These are phyloP conservation scores for Nakazawaea wickerhamii DNA, from an alignment of 805 yeast genomes.

Conservation along the genomic window DNA sequence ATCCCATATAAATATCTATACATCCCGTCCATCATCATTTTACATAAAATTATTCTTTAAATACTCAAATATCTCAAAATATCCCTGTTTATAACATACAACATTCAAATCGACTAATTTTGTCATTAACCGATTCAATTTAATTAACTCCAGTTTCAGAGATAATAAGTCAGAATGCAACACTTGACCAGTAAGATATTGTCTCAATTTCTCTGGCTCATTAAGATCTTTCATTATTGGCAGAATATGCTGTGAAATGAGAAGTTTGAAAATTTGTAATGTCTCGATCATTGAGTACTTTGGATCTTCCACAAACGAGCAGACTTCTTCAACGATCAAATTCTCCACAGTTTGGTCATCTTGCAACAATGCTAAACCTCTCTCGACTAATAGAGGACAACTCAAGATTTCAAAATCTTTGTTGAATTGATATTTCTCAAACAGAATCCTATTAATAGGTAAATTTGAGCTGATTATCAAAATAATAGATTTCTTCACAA, in stretches of 20 bases:
- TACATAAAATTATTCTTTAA: background rate
- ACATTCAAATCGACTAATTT: background rate
- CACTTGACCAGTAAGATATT: background rate
- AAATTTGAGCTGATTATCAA: background rate
- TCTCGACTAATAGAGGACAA: constrained; percentile 1
- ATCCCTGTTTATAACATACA: background rate
- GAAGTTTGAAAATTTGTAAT: constrained; percentile 1
- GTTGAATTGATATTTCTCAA: constrained; percentile 9
- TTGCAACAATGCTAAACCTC: background rate
- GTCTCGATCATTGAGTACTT: constrained; percentile 4
- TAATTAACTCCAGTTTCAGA: background rate
- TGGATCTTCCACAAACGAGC: background rate
- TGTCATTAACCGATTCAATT: background rate
- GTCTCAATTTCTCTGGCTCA: background rate
- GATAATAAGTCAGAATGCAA: background rate
- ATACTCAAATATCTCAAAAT: constrained; percentile 1
- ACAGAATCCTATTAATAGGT: background rate
- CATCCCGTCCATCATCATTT: background rate
- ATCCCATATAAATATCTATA: background rate
- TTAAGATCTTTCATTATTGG: background rate
- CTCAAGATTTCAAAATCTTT: constrained; percentile 4
- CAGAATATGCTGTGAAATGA: background rate
- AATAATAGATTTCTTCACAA: background rate
- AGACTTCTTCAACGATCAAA: constrained; percentile 1
- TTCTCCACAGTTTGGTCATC: background rate